Conservation (phyloP, 2,329 filamentous ascomycete species). For the Sporothrix sp. region DNA sequence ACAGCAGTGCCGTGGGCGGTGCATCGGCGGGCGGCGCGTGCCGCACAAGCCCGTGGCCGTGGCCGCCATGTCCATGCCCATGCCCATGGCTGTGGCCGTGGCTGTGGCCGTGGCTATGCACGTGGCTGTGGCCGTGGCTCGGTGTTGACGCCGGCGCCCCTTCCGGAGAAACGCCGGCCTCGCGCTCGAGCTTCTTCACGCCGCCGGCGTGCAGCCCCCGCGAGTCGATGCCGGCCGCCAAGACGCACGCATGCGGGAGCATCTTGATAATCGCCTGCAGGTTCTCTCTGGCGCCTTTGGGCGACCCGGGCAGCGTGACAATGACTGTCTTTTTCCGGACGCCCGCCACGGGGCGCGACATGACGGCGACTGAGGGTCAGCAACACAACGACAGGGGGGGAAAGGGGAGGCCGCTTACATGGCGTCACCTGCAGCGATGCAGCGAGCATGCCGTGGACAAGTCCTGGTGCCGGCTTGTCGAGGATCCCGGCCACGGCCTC, state of each 20-base stretch:
- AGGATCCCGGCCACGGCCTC: constrained; percentile 78
- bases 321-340: constrained; percentile 74
- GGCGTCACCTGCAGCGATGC: constrained; percentile 78
- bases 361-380: constrained; percentile 68
- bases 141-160: constrained; percentile 25
- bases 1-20: constrained; percentile 28
- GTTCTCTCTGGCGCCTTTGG: constrained; percentile 92
- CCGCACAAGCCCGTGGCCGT: constrained; percentile 57
- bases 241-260: constrained; percentile 89
- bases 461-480: constrained; percentile 75
- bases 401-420: constrained; percentile 46
- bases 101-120: constrained; percentile 37
- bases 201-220: constrained; percentile 70
- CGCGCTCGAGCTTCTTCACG: constrained; percentile 70
- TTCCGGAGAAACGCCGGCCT: constrained; percentile 54
- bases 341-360: constrained; percentile 89
- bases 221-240: constrained; percentile 76
- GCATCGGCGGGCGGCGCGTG: constrained; percentile 58
- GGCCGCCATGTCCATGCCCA: constrained; percentile 36
- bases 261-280: constrained; percentile 78
- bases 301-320: constrained; percentile 84
- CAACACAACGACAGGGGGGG: not conserved
- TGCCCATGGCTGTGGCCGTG: constrained; percentile 40
- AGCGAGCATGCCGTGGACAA: constrained; percentile 92
- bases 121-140: constrained; percentile 20